Evolutionary conservation across 495 filamentous ascomycete species (phyloP).

Genomic region (Penicillium manginii): DNA sequence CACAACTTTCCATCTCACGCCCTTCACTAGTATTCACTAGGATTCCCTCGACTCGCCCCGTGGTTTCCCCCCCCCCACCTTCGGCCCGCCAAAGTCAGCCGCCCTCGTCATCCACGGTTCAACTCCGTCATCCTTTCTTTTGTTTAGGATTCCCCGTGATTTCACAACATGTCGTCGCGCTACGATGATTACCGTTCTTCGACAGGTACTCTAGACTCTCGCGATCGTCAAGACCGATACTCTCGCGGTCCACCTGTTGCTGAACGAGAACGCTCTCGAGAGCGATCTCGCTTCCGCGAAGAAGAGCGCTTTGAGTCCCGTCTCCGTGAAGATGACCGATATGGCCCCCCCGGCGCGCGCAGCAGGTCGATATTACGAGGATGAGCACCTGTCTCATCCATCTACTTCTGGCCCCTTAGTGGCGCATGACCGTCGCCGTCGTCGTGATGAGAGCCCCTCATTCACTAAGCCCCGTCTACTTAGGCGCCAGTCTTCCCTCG

Average conservation of each 20-base stretch:
- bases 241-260: constrained; percentile 46
- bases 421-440: constrained; percentile 43
- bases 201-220: constrained; percentile 44
- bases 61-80: constrained; percentile 20
- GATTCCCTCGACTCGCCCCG: background rate
- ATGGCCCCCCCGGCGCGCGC: constrained; percentile 58
- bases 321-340: constrained; percentile 58
- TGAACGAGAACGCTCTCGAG: constrained; percentile 54
- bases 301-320: constrained; percentile 58
- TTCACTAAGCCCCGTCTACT: constrained; percentile 58
- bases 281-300: constrained; percentile 48
- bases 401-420: constrained; percentile 45
- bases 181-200: constrained; percentile 51
- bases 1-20: constrained; percentile 2
- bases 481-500: constrained; percentile 68
- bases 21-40: no score
- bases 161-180: constrained; percentile 38
- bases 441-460: constrained; percentile 44
- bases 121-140: constrained; percentile 9
- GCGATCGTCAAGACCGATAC: constrained; percentile 50
- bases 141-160: background rate
- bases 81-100: constrained; percentile 35
- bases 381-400: constrained; percentile 52
- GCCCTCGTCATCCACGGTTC: constrained; percentile 40
- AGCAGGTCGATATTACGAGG: constrained; percentile 50